Base-by-base conservation (phyloP, 768 basidiomycete species). In the Lactifluus piperatus region DNA sequence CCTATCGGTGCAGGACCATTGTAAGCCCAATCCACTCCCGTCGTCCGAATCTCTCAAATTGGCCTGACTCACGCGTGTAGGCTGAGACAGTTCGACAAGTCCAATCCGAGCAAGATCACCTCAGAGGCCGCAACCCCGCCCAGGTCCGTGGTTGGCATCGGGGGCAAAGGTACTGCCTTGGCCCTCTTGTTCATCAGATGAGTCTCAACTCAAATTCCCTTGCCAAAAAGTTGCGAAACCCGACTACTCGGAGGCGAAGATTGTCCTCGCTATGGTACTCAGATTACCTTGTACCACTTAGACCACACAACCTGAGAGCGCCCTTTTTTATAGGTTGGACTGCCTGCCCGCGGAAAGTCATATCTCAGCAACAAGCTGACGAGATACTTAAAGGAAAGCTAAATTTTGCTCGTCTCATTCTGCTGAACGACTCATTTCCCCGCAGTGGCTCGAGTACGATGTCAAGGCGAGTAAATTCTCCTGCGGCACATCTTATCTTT, bases 181-280 rank as follows among this genome's bases (percentile, higher is more conserved):
- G 18, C 18, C 9, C 18, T 1, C 36, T 26, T 41, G 45, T 52
- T 26, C 14, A 39, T 8, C 11, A 20, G 13, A 20, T 20, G 6
- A 18, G 24, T 11, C 20, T 58, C 5, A n/a, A 34, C 41, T 60
- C 39, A 55, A 46, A 22, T n/a, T 41, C n/a, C 5, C 54, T n/a
- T n/a, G 55, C 10, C 13, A 39, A 47, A 46, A 64, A 94, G 91
- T 95, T 48, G 88, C 90, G 54, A 97, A 95, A 71, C 97, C 97
- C 5, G 97, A 99, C 68, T 98, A 98, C 67, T 97, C 94, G 3
- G 94, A 97, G 69, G 91, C 92, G 37, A 99, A 98, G 81, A 97
- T 99, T 64, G 93, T 99, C 7, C 81, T 98, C 11, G 95, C 95
- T 3, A 97, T 97, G 91, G 95, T 93, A 53, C 50, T 73, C 58